Base-by-base conservation (phyloP, 306 rosid species). In the Lotus japonicus region DNA sequence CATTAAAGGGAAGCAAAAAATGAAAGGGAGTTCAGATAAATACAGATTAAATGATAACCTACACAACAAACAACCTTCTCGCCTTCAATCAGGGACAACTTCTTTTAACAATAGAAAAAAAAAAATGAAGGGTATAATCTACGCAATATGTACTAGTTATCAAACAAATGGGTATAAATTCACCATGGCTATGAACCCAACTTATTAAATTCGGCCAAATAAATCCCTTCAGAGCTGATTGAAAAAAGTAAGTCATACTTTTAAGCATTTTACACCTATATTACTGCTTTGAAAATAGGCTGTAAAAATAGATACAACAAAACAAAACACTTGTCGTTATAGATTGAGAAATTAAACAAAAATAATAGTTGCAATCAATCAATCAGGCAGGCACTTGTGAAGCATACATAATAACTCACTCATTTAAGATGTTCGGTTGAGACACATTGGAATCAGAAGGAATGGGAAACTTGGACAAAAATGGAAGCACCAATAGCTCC, bases 401-500 rank as follows among this genome's bases (percentile, higher is more conserved):
- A 73, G 71, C 49, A 70, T 23, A 39, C n/a, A 59, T 45, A 68
- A 53, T 77, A 70, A 83, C 94, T 88, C 84, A 91, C 97, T 89
- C 78, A 61, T 83, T 85, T 66, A 72, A 15, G 66, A 84, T 71
- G 66, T 58, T 68, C 44, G 82, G 70, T 80, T 80, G 79, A 77
- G 84, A 77, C 72, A 74, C 60, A 66, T 82, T 80, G 66, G 87
- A 77, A 79, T 64, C 75, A 28, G 87, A 85, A 76, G 96, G 97
- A 80, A 86, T 68, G 31, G 96, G 91, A 79, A 88, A 88, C 78
- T 91, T 91, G 5, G 89, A 86, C 71, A 91, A 82, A 80, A 82
- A 91, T 5, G 97, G 97, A 80, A 88, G 97, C 81, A 91, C 97
- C 82, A 91, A 73, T 49, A 91, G 77, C 69, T 91, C 96, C 76